These are phyloP conservation scores for Dothiorella sarmentorum DNA, from an alignment of 2,329 filamentous ascomycete genomes.

Conservation along the genomic window DNA sequence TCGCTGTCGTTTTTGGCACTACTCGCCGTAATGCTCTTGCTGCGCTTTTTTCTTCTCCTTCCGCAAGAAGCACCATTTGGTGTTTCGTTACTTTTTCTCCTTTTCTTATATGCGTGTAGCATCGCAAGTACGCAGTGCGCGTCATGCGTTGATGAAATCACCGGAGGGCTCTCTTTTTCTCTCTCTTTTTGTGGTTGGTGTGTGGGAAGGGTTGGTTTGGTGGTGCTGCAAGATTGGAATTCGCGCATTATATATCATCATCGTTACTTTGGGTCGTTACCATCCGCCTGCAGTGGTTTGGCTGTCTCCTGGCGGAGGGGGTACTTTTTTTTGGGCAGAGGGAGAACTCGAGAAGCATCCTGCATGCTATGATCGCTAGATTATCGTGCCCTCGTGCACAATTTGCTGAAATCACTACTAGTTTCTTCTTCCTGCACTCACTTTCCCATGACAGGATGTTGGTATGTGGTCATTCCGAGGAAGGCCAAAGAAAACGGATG, in stretches of 20 bases:
- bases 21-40: no score
- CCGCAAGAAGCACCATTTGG: no score
- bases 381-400: not conserved
- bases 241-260: constrained; percentile 4
- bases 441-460: no score
- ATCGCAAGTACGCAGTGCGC: constrained; percentile 8
- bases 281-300: not conserved
- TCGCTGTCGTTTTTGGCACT: not conserved
- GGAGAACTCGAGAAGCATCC: not conserved
- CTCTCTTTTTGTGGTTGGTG: no score
- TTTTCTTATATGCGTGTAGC: not conserved
- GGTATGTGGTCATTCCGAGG: no score
- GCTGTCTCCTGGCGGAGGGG: not conserved
- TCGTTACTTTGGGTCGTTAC: not conserved
- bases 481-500: no score
- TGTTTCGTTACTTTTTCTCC: not conserved
- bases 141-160: constrained; percentile 4
- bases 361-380: not conserved
- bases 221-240: constrained; percentile 9
- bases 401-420: not conserved
- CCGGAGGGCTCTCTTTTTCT: not conserved
- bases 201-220: not conserved
- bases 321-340: not conserved
- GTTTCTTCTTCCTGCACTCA: not conserved
- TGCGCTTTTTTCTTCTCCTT: no score